These are phyloP conservation scores for Cadophora sp. DNA, from an alignment of 2,329 filamentous ascomycete species.

Conservation along the genomic window DNA sequence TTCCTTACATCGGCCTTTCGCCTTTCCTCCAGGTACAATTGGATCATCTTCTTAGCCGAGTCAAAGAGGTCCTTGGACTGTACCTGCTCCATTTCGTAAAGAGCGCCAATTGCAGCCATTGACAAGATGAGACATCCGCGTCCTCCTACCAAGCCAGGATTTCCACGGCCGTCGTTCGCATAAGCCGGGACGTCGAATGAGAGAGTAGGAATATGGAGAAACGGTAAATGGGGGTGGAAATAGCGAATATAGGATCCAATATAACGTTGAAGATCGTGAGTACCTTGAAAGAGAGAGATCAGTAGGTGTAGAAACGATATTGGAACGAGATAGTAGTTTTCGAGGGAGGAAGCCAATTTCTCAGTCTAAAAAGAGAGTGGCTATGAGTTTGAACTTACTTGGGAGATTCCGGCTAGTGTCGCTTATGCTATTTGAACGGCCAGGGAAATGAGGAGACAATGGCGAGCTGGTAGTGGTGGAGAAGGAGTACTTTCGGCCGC, in stretches of 20 bases:
- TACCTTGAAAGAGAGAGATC: slow-evolving; percentile 49
- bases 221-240: slow-evolving; percentile 95
- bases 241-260: slow-evolving; percentile 89
- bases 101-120: slow-evolving; percentile 82
- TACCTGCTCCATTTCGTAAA: slow-evolving; percentile 85
- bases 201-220: slow-evolving; percentile 88
- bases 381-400: slow-evolving; percentile 45
- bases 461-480: slow-evolving; percentile 59
- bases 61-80: slow-evolving; percentile 88
- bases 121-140: slow-evolving; percentile 86
- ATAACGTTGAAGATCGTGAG: slow-evolving; percentile 86
- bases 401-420: slow-evolving; percentile 69
- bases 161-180: slow-evolving; percentile 64
- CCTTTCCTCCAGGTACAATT: slow-evolving; percentile 88
- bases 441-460: slow-evolving; percentile 58
- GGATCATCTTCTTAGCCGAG: slow-evolving; percentile 93
- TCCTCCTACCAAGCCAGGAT: slow-evolving; percentile 71
- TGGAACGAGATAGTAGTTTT: neutral
- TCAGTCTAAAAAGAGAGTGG: neutral
- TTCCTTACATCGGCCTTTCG: slow-evolving; percentile 82
- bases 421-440: slow-evolving; percentile 55
- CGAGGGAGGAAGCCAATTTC: neutral
- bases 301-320: neutral
- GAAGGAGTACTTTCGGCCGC: slow-evolving; percentile 69
- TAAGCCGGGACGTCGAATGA: slow-evolving; percentile 84